Evolutionary conservation across 2,329 filamentous ascomycete genomes (phyloP).

Genomic region (Botrytis hyacinthi): DNA sequence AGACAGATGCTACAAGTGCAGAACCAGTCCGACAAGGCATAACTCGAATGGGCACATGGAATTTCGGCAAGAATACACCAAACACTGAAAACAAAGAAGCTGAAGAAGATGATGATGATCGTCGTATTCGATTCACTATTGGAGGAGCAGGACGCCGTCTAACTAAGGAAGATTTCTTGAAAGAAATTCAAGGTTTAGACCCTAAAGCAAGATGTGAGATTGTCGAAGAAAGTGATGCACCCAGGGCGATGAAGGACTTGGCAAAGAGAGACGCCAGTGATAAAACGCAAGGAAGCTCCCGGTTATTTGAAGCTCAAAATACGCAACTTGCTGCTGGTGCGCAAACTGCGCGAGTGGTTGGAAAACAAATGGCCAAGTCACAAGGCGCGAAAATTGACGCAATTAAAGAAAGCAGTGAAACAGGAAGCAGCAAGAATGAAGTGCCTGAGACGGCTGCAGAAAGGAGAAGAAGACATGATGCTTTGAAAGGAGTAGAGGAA

Average conservation of each 20-base stretch:
- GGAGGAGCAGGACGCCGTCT: slow-evolving; percentile 69
- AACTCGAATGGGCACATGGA: slow-evolving; percentile 35
- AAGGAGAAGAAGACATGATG: slow-evolving; percentile 61
- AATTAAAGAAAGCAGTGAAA: background rate
- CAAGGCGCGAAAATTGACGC: slow-evolving; percentile 24
- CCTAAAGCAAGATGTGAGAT: slow-evolving; percentile 50
- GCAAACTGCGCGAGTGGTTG: slow-evolving; percentile 25
- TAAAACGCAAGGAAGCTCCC: slow-evolving; percentile 29
- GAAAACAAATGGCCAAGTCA: slow-evolving; percentile 27
- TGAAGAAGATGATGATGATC: slow-evolving; percentile 63
- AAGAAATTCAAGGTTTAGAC: slow-evolving; percentile 70
- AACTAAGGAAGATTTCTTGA: slow-evolving; percentile 78
- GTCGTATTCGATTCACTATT: slow-evolving; percentile 73
- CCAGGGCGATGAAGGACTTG: slow-evolving; percentile 34
- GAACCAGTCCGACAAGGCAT: slow-evolving; percentile 32
- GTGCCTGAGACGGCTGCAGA: slow-evolving; percentile 44
- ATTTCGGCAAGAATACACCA: slow-evolving; percentile 28
- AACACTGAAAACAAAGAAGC: slow-evolving; percentile 36
- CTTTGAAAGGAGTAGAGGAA: slow-evolving; percentile 45
- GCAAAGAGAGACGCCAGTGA: slow-evolving; percentile 35
- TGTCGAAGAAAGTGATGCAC: slow-evolving; percentile 34
- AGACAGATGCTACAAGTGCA: background rate
- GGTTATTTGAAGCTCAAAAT: slow-evolving; percentile 42
- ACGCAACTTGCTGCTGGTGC: slow-evolving; percentile 23
- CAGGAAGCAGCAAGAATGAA: slow-evolving; percentile 6